Evolutionary conservation across 2,329 filamentous ascomycete genomes (phyloP), one percentile per base, ranked within the genome.

Genomic region (Microthyrium microscopicum): DNA sequence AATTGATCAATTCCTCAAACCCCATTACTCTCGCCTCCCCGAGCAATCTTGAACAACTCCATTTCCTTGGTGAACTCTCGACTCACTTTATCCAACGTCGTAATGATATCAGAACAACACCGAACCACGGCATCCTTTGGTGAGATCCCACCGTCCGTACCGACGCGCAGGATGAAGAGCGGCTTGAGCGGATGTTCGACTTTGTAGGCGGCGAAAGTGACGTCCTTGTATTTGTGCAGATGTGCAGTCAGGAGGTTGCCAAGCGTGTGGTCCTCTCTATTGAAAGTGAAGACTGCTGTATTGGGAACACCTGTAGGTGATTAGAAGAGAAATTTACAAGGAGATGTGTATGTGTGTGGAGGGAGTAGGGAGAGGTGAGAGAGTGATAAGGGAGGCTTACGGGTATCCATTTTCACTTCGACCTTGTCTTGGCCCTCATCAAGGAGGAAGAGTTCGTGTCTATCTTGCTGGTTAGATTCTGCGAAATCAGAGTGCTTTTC

Each of bases 201-300:
- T 58, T 91, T 91, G 66, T 98, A 98, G 9, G 79, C 89, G 39
- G 85, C 76, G 66, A 95, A 92, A 46, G 78, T 64, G 46, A 98
- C 79, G 52, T 91, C 77, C 13, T 73, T 70, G 47, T 82, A 78
- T 53, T 80, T 75, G 60, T 89, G 75, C 37, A 98, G 77, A 47
- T 87, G 81, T 48, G 82, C 76, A 30, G 78, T 71, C 36, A 98
- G 68, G 36, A 98, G 68, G 55, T 98, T 94, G 46, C 77, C 89
- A 18, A 98, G 70, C 1, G 87, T 94, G 59, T 94, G 87, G 47
- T 98, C 89, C 56, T 98, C 89, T 57, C 94, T 95, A 58, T 83
- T 82, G 58, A 98, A 75, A 38, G 82, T 74, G 61, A 98, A 98
- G 57, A 94, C 80, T 7, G 83, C 80, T n/a, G 81, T 84, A 53